Conservation (phyloP, 2,329 filamentous ascomycete species). For the Endothia cerciana region DNA sequence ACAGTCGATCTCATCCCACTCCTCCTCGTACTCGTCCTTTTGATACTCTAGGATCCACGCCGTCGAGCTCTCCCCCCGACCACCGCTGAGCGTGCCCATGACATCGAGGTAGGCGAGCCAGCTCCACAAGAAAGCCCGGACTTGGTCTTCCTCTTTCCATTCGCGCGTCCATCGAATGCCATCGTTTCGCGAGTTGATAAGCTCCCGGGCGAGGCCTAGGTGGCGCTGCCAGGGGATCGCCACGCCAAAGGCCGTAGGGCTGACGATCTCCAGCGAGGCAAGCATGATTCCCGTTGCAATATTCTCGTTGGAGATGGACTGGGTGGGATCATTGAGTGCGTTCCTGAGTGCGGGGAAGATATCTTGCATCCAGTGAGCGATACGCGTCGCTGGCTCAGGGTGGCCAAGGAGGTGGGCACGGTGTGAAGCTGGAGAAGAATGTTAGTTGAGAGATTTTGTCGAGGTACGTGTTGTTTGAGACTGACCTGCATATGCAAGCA, state of each 20-base stretch:
- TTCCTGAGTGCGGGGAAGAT: conserved; percentile 74
- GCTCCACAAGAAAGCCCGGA: conserved; percentile 74
- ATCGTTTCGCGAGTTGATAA: conserved; percentile 67
- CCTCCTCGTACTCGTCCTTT: conserved; percentile 56
- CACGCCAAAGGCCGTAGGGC: conserved; percentile 80
- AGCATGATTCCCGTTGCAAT: conserved; percentile 85
- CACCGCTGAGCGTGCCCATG: conserved; percentile 71
- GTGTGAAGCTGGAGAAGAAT: conserved; percentile 65
- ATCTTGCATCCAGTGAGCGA: conserved; percentile 78
- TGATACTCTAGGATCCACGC: conserved; percentile 55
- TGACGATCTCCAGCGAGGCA: conserved; percentile 81
- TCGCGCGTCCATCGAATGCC: conserved; percentile 53
- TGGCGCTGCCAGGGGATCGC: conserved; percentile 81
- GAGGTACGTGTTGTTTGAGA: neutral
- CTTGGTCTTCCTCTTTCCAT: conserved; percentile 54
- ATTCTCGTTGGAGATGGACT: conserved; percentile 71
- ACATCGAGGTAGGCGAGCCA: conserved; percentile 88
- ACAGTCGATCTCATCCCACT: conserved; percentile 73
- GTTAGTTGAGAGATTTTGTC: neutral
- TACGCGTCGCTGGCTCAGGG: conserved; percentile 74
- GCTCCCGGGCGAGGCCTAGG: conserved; percentile 73
- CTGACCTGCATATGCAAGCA: conserved; percentile 73
- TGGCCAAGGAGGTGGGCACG: conserved; percentile 75
- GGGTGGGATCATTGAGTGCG: conserved; percentile 63
- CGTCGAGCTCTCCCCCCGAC: conserved; percentile 51